Evolutionary conservation across 352 stramenopile genomes (phyloP).

Genomic region (Globisporangium iwayamae): DNA sequence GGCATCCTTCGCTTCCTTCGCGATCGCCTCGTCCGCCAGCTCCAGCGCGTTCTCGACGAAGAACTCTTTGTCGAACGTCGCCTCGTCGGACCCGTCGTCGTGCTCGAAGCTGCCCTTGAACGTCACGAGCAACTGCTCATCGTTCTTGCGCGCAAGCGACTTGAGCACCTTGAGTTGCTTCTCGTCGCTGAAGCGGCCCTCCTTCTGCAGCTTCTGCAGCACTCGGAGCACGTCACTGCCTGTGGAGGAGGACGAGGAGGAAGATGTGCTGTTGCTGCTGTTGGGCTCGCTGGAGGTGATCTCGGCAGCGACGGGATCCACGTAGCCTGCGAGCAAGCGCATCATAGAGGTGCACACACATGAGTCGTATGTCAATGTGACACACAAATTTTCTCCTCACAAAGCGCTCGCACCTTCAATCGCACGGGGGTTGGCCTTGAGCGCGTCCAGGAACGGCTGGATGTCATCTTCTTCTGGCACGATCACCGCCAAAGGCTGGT

Average conservation of each 20-base stretch:
- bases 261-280: slow-evolving; percentile 4
- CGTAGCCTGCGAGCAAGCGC: slow-evolving; percentile 25
- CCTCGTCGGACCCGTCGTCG: slow-evolving; percentile 37
- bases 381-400: background rate
- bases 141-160: slow-evolving; percentile 80
- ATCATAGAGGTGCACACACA: background rate
- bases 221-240: slow-evolving; percentile 68
- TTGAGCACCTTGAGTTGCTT: slow-evolving; percentile 76
- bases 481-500: slow-evolving; percentile 76
- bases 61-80: slow-evolving; percentile 72
- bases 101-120: slow-evolving; percentile 75
- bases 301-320: slow-evolving; percentile 21
- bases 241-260: slow-evolving; percentile 15
- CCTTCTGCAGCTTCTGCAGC: slow-evolving; percentile 79
- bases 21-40: slow-evolving; percentile 61
- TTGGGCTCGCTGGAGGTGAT: background rate
- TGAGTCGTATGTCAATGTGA: background rate
- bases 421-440: slow-evolving; percentile 49
- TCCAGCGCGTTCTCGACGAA: slow-evolving; percentile 84
- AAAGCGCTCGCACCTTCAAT: slow-evolving; percentile 46
- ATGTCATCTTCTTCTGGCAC: slow-evolving; percentile 63
- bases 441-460: slow-evolving; percentile 49
- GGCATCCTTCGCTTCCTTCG: slow-evolving; percentile 20
- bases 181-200: slow-evolving; percentile 65
- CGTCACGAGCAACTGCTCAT: slow-evolving; percentile 71